Evolutionary conservation across 768 basidiomycete genomes (phyloP).

Genomic region (Tulasnella calospora): DNA sequence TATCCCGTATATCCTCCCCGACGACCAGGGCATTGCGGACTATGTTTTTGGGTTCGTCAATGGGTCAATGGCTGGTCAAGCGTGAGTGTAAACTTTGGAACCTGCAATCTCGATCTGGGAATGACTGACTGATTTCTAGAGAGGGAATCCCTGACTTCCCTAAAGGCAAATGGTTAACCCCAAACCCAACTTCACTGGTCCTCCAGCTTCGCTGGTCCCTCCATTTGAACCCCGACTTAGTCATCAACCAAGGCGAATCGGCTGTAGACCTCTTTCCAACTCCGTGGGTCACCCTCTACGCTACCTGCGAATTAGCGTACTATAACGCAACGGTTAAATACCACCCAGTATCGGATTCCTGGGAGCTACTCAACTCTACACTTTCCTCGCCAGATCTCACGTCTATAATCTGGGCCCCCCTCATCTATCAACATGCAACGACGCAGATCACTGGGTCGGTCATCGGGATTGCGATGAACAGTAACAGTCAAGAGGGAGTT

Average conservation of each 20-base stretch:
- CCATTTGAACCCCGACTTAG: not conserved
- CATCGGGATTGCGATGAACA: not conserved
- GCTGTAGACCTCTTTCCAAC: not conserved
- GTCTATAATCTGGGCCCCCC: not conserved
- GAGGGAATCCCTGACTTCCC: constrained; percentile 4
- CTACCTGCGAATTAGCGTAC: not conserved
- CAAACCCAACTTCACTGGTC: not conserved
- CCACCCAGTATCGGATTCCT: constrained; percentile 1
- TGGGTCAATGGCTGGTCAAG: not conserved
- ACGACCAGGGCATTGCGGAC: not conserved
- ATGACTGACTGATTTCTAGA: not conserved
- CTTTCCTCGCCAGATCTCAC: not conserved
- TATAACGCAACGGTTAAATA: constrained; percentile 5
- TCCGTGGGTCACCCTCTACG: not conserved
- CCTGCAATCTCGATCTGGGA: not conserved
- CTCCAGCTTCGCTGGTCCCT: not conserved
- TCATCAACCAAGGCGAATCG: constrained; percentile 2
- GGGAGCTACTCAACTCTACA: not conserved
- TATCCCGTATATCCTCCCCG: not conserved
- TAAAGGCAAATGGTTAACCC: not conserved
- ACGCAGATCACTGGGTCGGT: not conserved
- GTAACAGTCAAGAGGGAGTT: not conserved
- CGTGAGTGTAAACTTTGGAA: not conserved
- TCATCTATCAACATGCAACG: constrained; percentile 2
- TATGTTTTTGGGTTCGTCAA: not conserved